These are phyloP conservation scores for Nepenthes alata DNA, from an alignment of 179 eudicot genomes.

Conservation along the genomic window DNA sequence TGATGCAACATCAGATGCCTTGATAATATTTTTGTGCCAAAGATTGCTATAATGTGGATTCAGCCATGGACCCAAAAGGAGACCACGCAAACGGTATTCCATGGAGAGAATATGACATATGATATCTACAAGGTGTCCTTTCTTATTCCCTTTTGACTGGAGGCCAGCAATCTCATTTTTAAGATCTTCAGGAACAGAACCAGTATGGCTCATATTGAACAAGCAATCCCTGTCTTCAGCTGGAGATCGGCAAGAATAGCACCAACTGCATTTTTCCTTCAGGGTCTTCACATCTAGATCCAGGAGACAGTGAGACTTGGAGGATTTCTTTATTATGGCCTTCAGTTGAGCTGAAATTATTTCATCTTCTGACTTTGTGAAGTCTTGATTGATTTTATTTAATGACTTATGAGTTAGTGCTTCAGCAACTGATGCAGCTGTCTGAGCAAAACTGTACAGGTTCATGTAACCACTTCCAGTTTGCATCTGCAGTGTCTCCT, in stretches of 20 bases:
- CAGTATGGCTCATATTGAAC: conserved; percentile 30
- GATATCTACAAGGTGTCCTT: conserved; percentile 61
- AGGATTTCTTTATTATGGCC: conserved; percentile 41
- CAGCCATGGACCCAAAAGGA: conserved; percentile 83
- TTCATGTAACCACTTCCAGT: conserved; percentile 36
- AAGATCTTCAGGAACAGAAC: conserved; percentile 32
- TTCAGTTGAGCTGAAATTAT: conserved; percentile 58
- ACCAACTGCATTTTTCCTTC: conserved; percentile 95
- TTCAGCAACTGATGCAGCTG: conserved; percentile 53
- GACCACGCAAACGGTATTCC: conserved; percentile 85
- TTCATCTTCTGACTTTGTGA: conserved; percentile 48
- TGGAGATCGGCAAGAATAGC: conserved; percentile 66
- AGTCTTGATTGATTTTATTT: conserved; percentile 28
- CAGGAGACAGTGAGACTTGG: conserved; percentile 56
- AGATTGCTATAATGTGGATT: conserved; percentile 51
- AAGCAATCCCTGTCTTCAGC: conserved; percentile 68
- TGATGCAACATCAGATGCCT: conserved; percentile 41
- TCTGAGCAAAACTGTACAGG: conserved; percentile 57
- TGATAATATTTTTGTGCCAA: conserved; percentile 50
- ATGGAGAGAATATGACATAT: conserved; percentile 48
- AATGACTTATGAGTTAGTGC: conserved; percentile 52
- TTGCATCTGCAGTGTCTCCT: conserved; percentile 15
- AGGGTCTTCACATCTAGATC: conserved; percentile 25
- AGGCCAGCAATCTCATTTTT: conserved; percentile 31
- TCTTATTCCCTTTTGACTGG: conserved; percentile 24